These are phyloP conservation scores for Cyanidioschyzon merolae DNA, from an alignment of 23 red algal species.

Conservation along the genomic window DNA sequence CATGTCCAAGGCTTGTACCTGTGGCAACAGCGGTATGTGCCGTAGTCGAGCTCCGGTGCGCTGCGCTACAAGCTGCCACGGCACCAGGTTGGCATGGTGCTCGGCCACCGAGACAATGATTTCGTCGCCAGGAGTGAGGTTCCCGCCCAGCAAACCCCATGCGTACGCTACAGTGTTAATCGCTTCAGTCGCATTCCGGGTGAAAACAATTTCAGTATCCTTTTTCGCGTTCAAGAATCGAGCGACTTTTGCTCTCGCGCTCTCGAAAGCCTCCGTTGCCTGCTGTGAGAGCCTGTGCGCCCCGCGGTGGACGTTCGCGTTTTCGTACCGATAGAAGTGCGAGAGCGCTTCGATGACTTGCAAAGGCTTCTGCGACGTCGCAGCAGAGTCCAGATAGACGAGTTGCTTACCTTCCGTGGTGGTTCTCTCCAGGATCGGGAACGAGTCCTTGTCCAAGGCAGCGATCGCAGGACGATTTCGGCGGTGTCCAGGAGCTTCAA, in stretches of 20 bases:
- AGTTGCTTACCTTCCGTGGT: conserved; percentile 43
- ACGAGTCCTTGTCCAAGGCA: background rate
- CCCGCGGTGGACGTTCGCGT: conserved; percentile 95
- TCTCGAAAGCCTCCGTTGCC: conserved; percentile 83
- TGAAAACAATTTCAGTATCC: conserved; percentile 76
- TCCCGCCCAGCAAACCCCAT: conserved; percentile 49
- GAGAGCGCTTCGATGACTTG: conserved; percentile 73
- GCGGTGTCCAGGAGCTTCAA: too few species aligned
- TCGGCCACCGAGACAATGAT: conserved; percentile 80
- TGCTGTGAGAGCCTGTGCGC: conserved; percentile 75
- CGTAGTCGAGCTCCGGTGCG: conserved; percentile 47
- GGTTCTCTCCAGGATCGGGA: conserved; percentile 14
- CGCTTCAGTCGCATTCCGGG: conserved; percentile 87
- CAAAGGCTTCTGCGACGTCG: conserved; percentile 93
- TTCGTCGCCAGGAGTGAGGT: conserved; percentile 56
- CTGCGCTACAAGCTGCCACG: conserved; percentile 87
- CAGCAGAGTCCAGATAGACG: conserved; percentile 94
- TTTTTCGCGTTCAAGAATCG: conserved; percentile 47
- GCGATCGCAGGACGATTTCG: background rate
- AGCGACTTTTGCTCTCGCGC: conserved; percentile 45
- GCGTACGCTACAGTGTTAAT: conserved; percentile 87
- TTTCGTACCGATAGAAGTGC: conserved; percentile 54
- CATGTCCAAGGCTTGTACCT: conserved; percentile 35
- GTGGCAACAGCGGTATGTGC: conserved; percentile 32
- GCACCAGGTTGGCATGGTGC: conserved; percentile 97